phyloP scores from a whole-genome alignment of 208 protist species.

The Porcisia deanei region DNA sequence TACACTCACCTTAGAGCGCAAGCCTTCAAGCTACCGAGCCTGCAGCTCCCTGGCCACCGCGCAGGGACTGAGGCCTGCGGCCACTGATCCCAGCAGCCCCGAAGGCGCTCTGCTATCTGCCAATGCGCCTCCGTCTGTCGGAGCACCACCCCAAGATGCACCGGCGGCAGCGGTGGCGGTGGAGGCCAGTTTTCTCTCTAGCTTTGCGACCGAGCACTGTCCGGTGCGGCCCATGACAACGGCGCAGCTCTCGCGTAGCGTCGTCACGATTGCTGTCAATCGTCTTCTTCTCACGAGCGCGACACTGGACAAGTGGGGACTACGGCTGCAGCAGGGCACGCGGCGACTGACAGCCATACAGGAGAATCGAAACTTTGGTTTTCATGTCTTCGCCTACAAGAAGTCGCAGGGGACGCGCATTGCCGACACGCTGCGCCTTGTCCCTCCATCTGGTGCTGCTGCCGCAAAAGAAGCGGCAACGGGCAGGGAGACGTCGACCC shows the following conservation, averaged over 20 bases:
- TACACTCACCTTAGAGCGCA: slow-evolving; percentile 27
- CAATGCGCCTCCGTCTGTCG: background rate
- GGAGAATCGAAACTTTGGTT: slow-evolving; percentile 57
- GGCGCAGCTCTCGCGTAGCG: slow-evolving; percentile 33
- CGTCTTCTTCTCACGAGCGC: slow-evolving; percentile 34
- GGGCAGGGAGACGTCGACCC: background rate
- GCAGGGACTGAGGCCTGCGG: background rate
- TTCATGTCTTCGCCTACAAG: slow-evolving; percentile 76
- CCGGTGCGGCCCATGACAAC: slow-evolving; percentile 31
- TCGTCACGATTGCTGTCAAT: slow-evolving; percentile 77
- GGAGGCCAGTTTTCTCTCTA: slow-evolving; percentile 25
- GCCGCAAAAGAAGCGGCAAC: background rate
- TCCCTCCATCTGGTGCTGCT: background rate
- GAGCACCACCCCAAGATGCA: background rate
- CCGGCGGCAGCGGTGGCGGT: background rate
- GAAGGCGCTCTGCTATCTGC: background rate
- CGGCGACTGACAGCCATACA: slow-evolving; percentile 53
- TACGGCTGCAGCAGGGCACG: slow-evolving; percentile 64
- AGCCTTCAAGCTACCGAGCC: slow-evolving; percentile 27
- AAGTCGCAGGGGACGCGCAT: slow-evolving; percentile 61
- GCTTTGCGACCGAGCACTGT: slow-evolving; percentile 26
- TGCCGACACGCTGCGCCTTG: slow-evolving; percentile 47
- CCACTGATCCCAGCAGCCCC: background rate
- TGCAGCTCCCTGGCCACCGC: slow-evolving; percentile 5
- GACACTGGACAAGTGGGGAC: slow-evolving; percentile 62